Evolutionary conservation across 2,329 filamentous ascomycete species (phyloP), one percentile per base, ranked within the genome.

Genomic region (Cladophialophora yegresii): DNA sequence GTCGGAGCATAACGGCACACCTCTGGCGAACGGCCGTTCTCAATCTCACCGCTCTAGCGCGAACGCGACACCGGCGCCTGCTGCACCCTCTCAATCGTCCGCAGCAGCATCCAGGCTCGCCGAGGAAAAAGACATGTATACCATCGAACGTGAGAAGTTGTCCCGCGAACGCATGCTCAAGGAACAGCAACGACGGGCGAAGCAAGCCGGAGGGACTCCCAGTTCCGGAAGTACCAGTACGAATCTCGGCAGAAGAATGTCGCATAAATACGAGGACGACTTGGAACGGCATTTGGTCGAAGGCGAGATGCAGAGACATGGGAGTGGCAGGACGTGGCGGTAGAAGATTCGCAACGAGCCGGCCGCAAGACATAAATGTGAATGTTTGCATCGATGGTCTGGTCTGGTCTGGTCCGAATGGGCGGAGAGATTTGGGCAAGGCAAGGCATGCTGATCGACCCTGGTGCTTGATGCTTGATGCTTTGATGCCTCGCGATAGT

Each of bases 91-190:
- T 13, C 13, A 22, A 20, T 26, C 22, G 32, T 30, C 49, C 4
- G 20, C 16, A 23, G 3, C 49, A 5, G 22, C 61, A 26, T 40
- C 55, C 20, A 33, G 58, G 20, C 36, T 61, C 12, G 55, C 54
- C 20, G 47, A 58, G n/a, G 69, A 71, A 32, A 70, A 68, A 40
- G 86, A 93, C 84, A 71, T 86, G 81, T 73, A 91, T 73, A 91
- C 89, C 47, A 83, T 89, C 58, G 90, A 93, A 74, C 92, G 91
- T 70, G 88, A 89, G 65, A 82, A 85, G 59, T 80, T 92, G 69
- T 80, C 81, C 53, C 75, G 78, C 13, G 90, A 93, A 75, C 80
- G 84, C 7, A 78, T 85, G 61, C 74, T 91, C 49, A 86, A 85
- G 67, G 88, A 90, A 72, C 82, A 83, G 69, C 91, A 95, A 61